These are phyloP conservation scores for Dentipellis fragilis DNA, from an alignment of 768 basidiomycete genomes.

Conservation along the genomic window DNA sequence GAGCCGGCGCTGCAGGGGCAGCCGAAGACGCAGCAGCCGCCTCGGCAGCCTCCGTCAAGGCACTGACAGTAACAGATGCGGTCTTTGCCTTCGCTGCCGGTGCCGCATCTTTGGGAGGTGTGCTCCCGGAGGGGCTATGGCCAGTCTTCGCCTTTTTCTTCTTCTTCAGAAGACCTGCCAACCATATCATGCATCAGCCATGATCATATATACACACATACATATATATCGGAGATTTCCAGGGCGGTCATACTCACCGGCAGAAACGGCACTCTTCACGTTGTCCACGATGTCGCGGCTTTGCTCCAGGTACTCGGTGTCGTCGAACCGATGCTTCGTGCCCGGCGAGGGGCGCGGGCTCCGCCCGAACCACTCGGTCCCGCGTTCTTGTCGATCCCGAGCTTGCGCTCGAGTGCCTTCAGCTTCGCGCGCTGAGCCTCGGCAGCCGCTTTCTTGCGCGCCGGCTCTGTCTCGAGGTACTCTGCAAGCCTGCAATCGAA, in stretches of 20 bases:
- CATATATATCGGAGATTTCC: slow-evolving; percentile 12
- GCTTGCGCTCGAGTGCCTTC: slow-evolving; percentile 73
- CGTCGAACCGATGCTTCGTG: slow-evolving; percentile 85
- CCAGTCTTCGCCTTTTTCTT: slow-evolving; percentile 58
- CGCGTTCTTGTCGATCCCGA: slow-evolving; percentile 47
- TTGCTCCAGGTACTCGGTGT: slow-evolving; percentile 87
- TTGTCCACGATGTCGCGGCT: slow-evolving; percentile 83
- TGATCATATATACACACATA: slow-evolving; percentile 13
- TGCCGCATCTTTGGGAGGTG: neutral
- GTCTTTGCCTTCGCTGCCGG: neutral
- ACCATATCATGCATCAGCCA: neutral
- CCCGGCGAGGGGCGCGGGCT: slow-evolving; percentile 46
- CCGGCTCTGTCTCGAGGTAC: slow-evolving; percentile 78
- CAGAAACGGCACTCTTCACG: slow-evolving; percentile 83
- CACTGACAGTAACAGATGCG: neutral
- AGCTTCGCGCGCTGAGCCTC: slow-evolving; percentile 78
- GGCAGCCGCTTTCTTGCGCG: slow-evolving; percentile 65
- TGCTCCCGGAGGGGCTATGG: neutral
- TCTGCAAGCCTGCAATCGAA: slow-evolving; percentile 52
- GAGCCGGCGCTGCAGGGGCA: neutral
- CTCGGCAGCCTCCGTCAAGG: neutral
- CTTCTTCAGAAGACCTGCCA: slow-evolving; percentile 58
- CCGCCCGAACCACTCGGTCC: slow-evolving; percentile 23
- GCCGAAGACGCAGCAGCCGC: neutral
- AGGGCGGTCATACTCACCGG: slow-evolving; percentile 39